Base-by-base conservation (phyloP, 257 asterid genomes). In the Nicotiana tomentosiformis region DNA sequence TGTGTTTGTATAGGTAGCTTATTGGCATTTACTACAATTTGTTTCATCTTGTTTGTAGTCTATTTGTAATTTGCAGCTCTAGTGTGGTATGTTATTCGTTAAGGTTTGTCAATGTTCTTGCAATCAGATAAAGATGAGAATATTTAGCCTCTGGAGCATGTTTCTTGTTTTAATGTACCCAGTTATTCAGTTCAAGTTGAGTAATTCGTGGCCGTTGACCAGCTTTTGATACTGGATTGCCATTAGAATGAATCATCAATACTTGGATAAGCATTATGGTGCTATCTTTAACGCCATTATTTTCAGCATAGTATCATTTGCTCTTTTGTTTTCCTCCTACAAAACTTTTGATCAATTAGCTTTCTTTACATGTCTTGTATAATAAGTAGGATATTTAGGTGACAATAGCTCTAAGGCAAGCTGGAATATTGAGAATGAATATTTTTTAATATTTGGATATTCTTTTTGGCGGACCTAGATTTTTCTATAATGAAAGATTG, bases 1-100 rank as follows among this genome's bases (percentile, higher is more conserved):
- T 87, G 89, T 84, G 90, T 92, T 90, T 91, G 95, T 93, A 95
- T 92, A 90, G 97, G 92, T 93, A 90, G 94, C 79, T 84, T 87
- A 88, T 79, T 87, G 93, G 89, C 87, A 82, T 86, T 86, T 88
- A 83, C 86, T 84, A 85, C 65, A 43, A 43, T 85, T 82, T 64
- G 53, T 77, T 78, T 85, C 81, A 83, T 82, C 81, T 88, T 86
- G 89, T 90, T 88, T 90, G 93, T 92, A 91, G 95, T 89, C 88
- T 92, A 87, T 88, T 92, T 89, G 90, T 90, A 89, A 87, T 90
- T 94, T 90, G 97, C 97, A 90, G 97, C 90, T 39, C 18, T 90
- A 93, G 95, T 90, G 98, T 91, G 97, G 83, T 89, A 30, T 90
- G 87, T 82, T 90, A 87, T 89, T 86, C 89, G 90, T 88, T 86